A percentile compares a stretch with the other conserved stretches of the same genome.
These are phyloP conservation scores for Calcarisporium arbuscula DNA, from an alignment of 2,329 filamentous ascomycete species.

Conservation along the genomic window DNA sequence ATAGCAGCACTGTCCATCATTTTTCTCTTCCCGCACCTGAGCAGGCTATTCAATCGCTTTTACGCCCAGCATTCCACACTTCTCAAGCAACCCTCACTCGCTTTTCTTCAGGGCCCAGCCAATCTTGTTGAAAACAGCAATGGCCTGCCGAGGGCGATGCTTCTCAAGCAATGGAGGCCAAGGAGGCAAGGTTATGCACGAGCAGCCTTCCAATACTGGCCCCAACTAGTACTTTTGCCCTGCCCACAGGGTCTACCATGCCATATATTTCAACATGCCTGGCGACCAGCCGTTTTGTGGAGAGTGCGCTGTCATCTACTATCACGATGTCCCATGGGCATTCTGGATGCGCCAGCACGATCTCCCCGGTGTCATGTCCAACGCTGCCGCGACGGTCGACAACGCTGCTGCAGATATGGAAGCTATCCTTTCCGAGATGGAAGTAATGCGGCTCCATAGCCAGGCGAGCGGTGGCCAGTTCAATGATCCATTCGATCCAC, in stretches of 20 bases:
- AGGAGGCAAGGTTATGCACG: conserved; percentile 14
- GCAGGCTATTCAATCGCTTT: too few species aligned
- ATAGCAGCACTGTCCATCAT: too few species aligned
- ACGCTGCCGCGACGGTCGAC: neutral
- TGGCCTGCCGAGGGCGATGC: conserved; percentile 19
- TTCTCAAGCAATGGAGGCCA: conserved; percentile 8
- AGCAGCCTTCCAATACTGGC: conserved; percentile 10
- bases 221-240: conserved; percentile 24
- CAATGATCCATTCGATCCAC: neutral
- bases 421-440: conserved; percentile 5
- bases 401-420: conserved; percentile 3
- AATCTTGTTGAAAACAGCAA: conserved; percentile 2
- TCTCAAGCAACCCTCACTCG: neutral
- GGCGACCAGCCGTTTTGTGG: conserved; percentile 23
- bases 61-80: too few species aligned
- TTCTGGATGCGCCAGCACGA: conserved; percentile 18
- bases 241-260: conserved; percentile 20
- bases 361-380: conserved; percentile 3
- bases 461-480: neutral
- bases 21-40: too few species aligned
- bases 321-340: conserved; percentile 7
- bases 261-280: conserved; percentile 11
- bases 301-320: conserved; percentile 26
- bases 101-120: neutral
- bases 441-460: neutral